A percentile compares a stretch with the other conserved stretches of the same genome.
Evolutionary conservation across 2,329 filamentous ascomycete species (phyloP).

Genomic region (Colletotrichum orchidophilum): DNA sequence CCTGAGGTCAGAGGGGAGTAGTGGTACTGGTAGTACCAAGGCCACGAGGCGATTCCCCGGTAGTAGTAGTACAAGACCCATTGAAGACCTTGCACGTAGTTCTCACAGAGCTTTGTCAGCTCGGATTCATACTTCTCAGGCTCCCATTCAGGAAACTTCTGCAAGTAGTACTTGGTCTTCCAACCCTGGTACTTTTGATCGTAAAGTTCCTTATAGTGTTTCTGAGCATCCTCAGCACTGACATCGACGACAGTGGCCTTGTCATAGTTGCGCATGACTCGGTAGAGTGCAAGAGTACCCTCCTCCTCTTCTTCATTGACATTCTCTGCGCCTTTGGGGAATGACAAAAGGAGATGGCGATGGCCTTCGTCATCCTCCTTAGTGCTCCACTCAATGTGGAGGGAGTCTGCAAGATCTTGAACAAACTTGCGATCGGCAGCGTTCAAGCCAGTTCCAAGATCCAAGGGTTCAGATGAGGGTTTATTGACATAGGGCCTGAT

Average conservation of each 20-base stretch:
- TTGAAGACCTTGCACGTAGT: conserved; percentile 96
- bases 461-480: conserved; percentile 70
- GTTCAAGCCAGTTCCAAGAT: conserved; percentile 77
- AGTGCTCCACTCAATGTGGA: conserved; percentile 67
- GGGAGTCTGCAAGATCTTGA: conserved; percentile 79
- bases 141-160: conserved; percentile 89
- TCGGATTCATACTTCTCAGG: conserved; percentile 79
- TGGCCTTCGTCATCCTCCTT: conserved; percentile 65
- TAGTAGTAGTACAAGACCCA: conserved; percentile 99
- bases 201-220: conserved; percentile 84
- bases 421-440: conserved; percentile 93
- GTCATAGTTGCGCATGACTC: conserved; percentile 90
- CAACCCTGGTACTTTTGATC: conserved; percentile 89
- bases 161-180: conserved; percentile 93
- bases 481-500: conserved; percentile 86
- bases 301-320: conserved; percentile 82
- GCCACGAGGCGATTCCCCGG: conserved; percentile 95
- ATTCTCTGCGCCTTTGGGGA: conserved; percentile 65
- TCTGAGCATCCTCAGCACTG: conserved; percentile 80
- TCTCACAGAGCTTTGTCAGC: conserved; percentile 85
- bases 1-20: conserved; percentile 96
- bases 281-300: conserved; percentile 84
- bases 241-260: conserved; percentile 87
- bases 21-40: conserved; percentile 97
- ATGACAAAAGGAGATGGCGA: conserved; percentile 61